Evolutionary conservation across 192 early-diverging fungal genomes (phyloP).

Genomic region (Phlyctochytrium bullatum): DNA sequence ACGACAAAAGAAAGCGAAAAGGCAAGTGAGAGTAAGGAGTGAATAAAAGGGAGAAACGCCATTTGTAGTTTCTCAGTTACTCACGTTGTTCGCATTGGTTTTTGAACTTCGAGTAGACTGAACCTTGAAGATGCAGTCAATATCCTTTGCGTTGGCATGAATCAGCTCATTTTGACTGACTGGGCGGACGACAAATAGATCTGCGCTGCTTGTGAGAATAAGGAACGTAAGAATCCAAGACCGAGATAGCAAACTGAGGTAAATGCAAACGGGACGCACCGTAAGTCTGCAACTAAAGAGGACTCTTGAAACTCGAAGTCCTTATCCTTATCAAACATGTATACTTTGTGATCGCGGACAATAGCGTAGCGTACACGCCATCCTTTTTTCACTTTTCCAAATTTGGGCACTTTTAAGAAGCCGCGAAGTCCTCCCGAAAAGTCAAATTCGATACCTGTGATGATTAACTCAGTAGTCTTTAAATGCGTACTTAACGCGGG

Average conservation of each 20-base stretch:
- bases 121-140: conserved; percentile 57
- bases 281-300: conserved; percentile 34
- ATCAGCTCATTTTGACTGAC: conserved; percentile 56
- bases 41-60: conserved; percentile 6
- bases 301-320: conserved; percentile 32
- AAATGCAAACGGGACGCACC: conserved; percentile 16
- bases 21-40: not conserved
- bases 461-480: not conserved
- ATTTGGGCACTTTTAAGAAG: conserved; percentile 51
- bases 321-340: conserved; percentile 40
- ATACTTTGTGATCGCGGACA: conserved; percentile 36
- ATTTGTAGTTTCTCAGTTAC: not conserved
- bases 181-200: conserved; percentile 39
- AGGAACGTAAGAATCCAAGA: not conserved
- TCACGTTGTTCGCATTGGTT: not conserved
- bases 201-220: conserved; percentile 23
- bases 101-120: conserved; percentile 19
- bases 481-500: conserved; percentile 11
- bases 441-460: conserved; percentile 28
- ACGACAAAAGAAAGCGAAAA: not conserved
- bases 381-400: conserved; percentile 50
- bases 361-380: conserved; percentile 43
- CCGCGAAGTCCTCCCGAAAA: conserved; percentile 30
- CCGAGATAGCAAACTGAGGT: not conserved
- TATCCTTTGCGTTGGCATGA: conserved; percentile 45